Percentiles rank a stretch among this genome's conserved stretches.
These are phyloP conservation scores for Passiflora organensis DNA, from an alignment of 345 rosid genomes.

Conservation along the genomic window DNA sequence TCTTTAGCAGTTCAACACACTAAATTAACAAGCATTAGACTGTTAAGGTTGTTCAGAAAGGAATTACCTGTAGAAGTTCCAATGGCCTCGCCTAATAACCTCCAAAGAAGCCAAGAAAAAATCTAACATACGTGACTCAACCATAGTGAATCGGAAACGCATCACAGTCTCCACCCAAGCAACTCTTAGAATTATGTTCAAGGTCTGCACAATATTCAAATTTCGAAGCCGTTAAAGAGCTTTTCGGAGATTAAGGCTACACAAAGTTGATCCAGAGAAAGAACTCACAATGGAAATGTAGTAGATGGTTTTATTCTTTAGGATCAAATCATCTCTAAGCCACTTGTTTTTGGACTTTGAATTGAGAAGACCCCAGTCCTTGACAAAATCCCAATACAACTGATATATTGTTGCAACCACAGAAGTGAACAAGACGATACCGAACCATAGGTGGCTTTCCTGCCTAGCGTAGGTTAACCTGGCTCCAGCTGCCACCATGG, in stretches of 20 bases:
- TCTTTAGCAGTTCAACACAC: too few species aligned
- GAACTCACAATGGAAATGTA: slow-evolving; percentile 74
- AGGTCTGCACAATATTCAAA: slow-evolving; percentile 41
- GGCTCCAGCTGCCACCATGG: too few species aligned
- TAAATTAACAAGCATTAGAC: too few species aligned
- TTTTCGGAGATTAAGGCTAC: background rate
- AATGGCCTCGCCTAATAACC: slow-evolving; percentile 88
- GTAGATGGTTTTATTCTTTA: slow-evolving; percentile 64
- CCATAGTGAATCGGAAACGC: slow-evolving; percentile 40
- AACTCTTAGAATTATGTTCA: slow-evolving; percentile 69
- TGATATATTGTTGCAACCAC: slow-evolving; percentile 71
- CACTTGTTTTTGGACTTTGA: slow-evolving; percentile 66
- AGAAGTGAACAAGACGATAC: slow-evolving; percentile 64
- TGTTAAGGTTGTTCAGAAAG: too few species aligned
- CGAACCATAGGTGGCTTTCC: too few species aligned
- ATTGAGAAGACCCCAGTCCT: slow-evolving; percentile 87
- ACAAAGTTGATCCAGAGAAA: background rate
- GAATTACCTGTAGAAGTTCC: slow-evolving; percentile 99
- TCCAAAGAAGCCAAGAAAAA: slow-evolving; percentile 85
- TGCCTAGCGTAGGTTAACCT: too few species aligned
- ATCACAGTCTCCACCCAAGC: slow-evolving; percentile 81
- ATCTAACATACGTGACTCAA: slow-evolving; percentile 63
- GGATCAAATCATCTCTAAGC: slow-evolving; percentile 80
- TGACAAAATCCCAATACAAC: slow-evolving; percentile 90
- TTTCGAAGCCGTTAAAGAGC: background rate